A percentile compares a stretch with the other conserved stretches of the same genome.
Conservation (phyloP, 1,284 basidiomycete genomes). For the Mycena sp. region DNA sequence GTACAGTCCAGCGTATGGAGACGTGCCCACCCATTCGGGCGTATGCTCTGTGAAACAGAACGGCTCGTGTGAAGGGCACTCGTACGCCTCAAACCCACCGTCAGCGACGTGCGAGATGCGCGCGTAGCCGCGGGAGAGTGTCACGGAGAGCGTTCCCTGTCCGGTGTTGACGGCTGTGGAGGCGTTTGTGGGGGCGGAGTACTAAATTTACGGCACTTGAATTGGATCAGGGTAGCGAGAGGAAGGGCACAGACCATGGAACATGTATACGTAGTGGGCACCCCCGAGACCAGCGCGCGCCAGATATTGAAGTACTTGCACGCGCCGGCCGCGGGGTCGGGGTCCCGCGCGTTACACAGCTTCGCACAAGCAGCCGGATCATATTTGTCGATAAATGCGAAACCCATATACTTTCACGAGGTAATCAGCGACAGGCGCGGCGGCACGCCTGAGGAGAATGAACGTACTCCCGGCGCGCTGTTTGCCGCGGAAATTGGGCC, state of each 20-base stretch:
- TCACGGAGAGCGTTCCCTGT: slow-evolving; percentile 28
- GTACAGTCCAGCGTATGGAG: slow-evolving; percentile 37
- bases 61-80: slow-evolving; percentile 30
- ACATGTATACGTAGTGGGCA: slow-evolving; percentile 35
- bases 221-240: background rate
- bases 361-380: slow-evolving; percentile 33
- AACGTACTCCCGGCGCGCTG: slow-evolving; percentile 52
- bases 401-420: slow-evolving; percentile 33
- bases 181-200: slow-evolving; percentile 26
- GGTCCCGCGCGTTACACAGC: slow-evolving; percentile 29
- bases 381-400: slow-evolving; percentile 32
- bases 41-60: slow-evolving; percentile 44
- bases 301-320: slow-evolving; percentile 41
- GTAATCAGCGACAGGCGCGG: background rate
- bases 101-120: slow-evolving; percentile 45
- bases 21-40: slow-evolving; percentile 43
- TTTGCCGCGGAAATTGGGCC: slow-evolving; percentile 54
- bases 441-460: too few relatives aligned
- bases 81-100: slow-evolving; percentile 46
- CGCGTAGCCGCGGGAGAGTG: slow-evolving; percentile 41
- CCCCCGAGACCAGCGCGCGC: slow-evolving; percentile 29
- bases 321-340: slow-evolving; percentile 27
- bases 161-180: slow-evolving; percentile 29
- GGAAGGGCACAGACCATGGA: slow-evolving; percentile 28
- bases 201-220: slow-evolving; percentile 16